A percentile compares a stretch with the other conserved stretches of the same genome.
phyloP scores from a whole-genome alignment of 1,139 yeast species.

The Suhomyces coccinellae region DNA sequence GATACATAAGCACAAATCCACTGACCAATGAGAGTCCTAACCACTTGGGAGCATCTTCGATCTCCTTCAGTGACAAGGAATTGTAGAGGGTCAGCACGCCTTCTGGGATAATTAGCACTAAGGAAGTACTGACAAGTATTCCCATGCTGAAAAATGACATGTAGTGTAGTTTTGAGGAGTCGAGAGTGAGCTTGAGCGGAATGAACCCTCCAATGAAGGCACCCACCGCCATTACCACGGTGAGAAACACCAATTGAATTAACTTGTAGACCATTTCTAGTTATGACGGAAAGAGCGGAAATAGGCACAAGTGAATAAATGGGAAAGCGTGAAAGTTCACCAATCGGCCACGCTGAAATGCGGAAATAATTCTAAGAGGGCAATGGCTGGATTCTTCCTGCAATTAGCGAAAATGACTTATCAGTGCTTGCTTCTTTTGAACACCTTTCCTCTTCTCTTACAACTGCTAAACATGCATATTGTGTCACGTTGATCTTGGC shows the following conservation, averaged over 20 bases:
- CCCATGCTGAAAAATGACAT: slow-evolving; percentile 61
- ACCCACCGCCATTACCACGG: slow-evolving; percentile 30
- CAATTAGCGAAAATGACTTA: too few species aligned
- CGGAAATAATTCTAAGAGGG: too few species aligned
- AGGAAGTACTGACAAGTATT: slow-evolving; percentile 60
- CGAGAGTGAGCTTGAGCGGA: slow-evolving; percentile 28
- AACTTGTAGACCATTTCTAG: slow-evolving; percentile 2
- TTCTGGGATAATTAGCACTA: slow-evolving; percentile 70
- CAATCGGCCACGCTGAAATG: too few species aligned
- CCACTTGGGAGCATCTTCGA: slow-evolving; percentile 19
- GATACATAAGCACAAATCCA: slow-evolving; percentile 56
- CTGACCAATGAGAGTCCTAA: slow-evolving; percentile 37
- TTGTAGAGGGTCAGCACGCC: slow-evolving; percentile 54
- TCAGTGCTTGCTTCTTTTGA: not conserved
- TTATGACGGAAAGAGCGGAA: not conserved
- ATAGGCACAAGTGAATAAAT: too few species aligned
- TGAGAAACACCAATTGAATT: slow-evolving; percentile 14
- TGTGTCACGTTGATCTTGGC: not conserved
- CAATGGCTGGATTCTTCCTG: too few species aligned
- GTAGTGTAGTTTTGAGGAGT: slow-evolving; percentile 18
- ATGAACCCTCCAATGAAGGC: slow-evolving; percentile 36
- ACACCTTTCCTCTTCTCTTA: not conserved
- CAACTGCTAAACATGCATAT: not conserved
- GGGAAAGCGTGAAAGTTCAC: too few species aligned
- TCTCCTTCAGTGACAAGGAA: slow-evolving; percentile 21